Conservation (phyloP, 2,329 filamentous ascomycete genomes). For the Zymoseptoria tritici region DNA sequence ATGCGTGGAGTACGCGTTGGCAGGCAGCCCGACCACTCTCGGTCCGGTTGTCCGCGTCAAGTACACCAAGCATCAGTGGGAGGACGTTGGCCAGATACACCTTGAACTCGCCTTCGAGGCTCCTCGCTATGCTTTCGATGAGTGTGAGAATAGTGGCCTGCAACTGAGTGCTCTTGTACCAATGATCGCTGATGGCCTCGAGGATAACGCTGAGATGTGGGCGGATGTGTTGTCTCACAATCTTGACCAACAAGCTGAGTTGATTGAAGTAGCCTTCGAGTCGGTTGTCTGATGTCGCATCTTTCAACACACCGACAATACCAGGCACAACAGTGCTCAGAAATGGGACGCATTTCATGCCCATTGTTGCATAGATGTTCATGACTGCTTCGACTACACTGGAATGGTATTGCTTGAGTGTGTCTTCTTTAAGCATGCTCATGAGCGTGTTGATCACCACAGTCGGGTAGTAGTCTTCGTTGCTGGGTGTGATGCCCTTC, state of each 20-base stretch:
- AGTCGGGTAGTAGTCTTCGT: constrained; percentile 96
- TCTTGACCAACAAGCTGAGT: constrained; percentile 82
- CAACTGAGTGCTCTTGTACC: constrained; percentile 70
- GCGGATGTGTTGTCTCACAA: constrained; percentile 92
- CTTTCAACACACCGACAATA: constrained; percentile 81
- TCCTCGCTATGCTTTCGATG: constrained; percentile 87
- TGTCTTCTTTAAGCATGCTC: constrained; percentile 83
- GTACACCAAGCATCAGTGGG: constrained; percentile 85
- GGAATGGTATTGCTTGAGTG: constrained; percentile 82
- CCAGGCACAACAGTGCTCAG: constrained; percentile 89
- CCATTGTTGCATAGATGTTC: constrained; percentile 95
- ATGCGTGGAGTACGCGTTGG: constrained; percentile 76
- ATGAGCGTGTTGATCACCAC: constrained; percentile 95
- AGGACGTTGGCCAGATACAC: constrained; percentile 84
- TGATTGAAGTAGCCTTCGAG: constrained; percentile 98
- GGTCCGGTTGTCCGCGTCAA: constrained; percentile 80
- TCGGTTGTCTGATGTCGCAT: constrained; percentile 56
- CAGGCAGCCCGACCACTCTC: constrained; percentile 43
- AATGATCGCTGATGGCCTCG: constrained; percentile 79
- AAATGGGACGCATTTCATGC: constrained; percentile 92
- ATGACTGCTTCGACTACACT: constrained; percentile 96
- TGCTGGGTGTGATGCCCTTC: constrained; percentile 91
- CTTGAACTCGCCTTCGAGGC: constrained; percentile 95
- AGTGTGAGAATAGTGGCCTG: constrained; percentile 88
- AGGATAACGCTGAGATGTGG: constrained; percentile 85